Evolutionary conservation across 2,329 filamentous ascomycete species (phyloP).

Genomic region (Aspergillus sp.): DNA sequence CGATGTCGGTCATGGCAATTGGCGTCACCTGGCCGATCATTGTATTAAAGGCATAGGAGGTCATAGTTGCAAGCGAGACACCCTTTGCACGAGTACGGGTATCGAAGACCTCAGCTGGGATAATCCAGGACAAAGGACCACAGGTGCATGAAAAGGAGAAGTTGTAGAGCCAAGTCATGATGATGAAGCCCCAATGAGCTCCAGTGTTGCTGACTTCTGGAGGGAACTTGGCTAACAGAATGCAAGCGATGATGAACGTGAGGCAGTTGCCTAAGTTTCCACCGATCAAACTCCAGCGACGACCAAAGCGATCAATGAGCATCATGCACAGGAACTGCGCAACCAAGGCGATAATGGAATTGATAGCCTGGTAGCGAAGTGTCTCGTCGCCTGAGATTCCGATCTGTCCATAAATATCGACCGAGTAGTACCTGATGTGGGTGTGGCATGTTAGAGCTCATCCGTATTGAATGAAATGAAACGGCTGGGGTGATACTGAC

Average conservation of each 20-base stretch:
- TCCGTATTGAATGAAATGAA: not conserved
- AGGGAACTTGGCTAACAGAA: slow-evolving; percentile 61
- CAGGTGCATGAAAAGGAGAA: slow-evolving; percentile 72
- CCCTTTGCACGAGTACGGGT: slow-evolving; percentile 73
- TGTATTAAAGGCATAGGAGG: slow-evolving; percentile 72
- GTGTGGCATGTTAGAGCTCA: not conserved
- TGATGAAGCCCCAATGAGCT: slow-evolving; percentile 61
- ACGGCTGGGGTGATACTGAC: slow-evolving; percentile 20
- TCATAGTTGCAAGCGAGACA: slow-evolving; percentile 73
- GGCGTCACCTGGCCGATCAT: slow-evolving; percentile 71
- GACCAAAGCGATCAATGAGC: slow-evolving; percentile 65
- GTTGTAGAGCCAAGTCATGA: slow-evolving; percentile 77
- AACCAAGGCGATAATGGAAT: slow-evolving; percentile 67
- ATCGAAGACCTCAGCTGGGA: slow-evolving; percentile 70
- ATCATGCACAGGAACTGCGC: slow-evolving; percentile 69
- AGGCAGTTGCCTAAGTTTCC: slow-evolving; percentile 71
- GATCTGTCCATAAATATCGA: slow-evolving; percentile 66
- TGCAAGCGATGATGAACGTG: slow-evolving; percentile 68
- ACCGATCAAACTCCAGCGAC: slow-evolving; percentile 69
- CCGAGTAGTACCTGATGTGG: slow-evolving; percentile 60
- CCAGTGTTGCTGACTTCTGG: slow-evolving; percentile 49
- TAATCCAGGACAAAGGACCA: slow-evolving; percentile 65
- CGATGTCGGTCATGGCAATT: slow-evolving; percentile 56
- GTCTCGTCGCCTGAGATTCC: slow-evolving; percentile 66
- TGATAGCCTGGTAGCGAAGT: slow-evolving; percentile 74